Percentiles rank a stretch among this genome's conserved stretches.
Conservation (phyloP, 805 yeast genomes). For the Pichia membranifaciens region DNA sequence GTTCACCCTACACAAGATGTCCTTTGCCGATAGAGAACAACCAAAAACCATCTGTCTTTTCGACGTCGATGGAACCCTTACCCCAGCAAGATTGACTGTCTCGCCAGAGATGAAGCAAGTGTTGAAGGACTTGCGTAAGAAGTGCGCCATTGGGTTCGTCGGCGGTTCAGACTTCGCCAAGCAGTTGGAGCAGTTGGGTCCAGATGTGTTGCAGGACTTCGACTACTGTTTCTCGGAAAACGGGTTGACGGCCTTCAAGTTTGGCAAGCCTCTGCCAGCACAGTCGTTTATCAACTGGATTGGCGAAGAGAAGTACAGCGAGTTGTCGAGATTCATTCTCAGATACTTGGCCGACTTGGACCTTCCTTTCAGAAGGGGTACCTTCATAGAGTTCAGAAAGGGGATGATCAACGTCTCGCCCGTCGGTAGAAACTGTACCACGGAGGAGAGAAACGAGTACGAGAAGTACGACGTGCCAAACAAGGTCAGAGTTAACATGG, state of each 20-base stretch:
- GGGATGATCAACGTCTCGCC: slow-evolving; percentile 99
- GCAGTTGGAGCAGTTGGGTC: slow-evolving; percentile 95
- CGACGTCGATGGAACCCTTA: slow-evolving; percentile 97
- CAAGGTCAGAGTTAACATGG: slow-evolving; percentile 80
- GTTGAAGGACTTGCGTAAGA: slow-evolving; percentile 73
- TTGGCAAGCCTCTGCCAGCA: slow-evolving; percentile 81
- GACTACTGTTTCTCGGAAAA: slow-evolving; percentile 97
- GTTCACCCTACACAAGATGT: slow-evolving; percentile 17
- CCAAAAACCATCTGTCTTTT: slow-evolving; percentile 87
- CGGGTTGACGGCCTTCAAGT: slow-evolving; percentile 95
- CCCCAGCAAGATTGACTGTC: slow-evolving; percentile 80
- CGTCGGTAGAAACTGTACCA: slow-evolving; percentile 96
- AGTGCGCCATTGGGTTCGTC: slow-evolving; percentile 93
- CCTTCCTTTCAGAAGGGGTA: slow-evolving; percentile 96
- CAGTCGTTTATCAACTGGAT: slow-evolving; percentile 94
- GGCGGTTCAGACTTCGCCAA: slow-evolving; percentile 95
- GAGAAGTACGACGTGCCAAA: slow-evolving; percentile 78
- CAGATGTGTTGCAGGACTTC: slow-evolving; percentile 67
- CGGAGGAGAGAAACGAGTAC: slow-evolving; percentile 86
- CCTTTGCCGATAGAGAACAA: slow-evolving; percentile 65
- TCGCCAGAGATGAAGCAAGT: slow-evolving; percentile 73
- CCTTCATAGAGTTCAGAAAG: slow-evolving; percentile 97
- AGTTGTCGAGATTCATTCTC: slow-evolving; percentile 78
- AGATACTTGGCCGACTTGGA: slow-evolving; percentile 81
- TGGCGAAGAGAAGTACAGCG: slow-evolving; percentile 91